Base-by-base conservation (phyloP, 176 grass and related monocot genomes). In the Musa troglodytarum region DNA sequence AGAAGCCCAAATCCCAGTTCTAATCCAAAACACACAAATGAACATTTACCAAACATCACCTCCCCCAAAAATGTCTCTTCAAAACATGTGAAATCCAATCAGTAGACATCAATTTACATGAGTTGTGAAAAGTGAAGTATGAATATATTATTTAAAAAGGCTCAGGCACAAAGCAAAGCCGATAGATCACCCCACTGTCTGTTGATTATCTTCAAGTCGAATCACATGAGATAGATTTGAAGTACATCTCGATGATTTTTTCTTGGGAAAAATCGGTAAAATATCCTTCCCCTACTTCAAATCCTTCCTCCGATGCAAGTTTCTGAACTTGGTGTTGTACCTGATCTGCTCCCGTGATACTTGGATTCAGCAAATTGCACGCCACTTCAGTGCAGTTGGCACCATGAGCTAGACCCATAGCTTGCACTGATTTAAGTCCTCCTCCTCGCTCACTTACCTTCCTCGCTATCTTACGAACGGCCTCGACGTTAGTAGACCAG, bases 401-500 rank as follows among this genome's bases (percentile, higher is more conserved):
- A 11, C 77, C 88, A 53, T 88, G 89, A 16, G 69, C 62, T 52
- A 93, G 80, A 7, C 87, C 93, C 57, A 91, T 90, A 0, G 88
- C 88, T 79, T 97, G 93, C 80, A 97, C 90, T 21, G 84, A 87
- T 2, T 17, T 15, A 49, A 97, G 83, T 10, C 93, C 90, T 34
- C 90, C 93, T 64, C 90, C 87, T 66, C 83, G 82, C 74, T 92
- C 85, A 69, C 93, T 92, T 24, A 92, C 84, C 26, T 21, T 80
- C 5, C 79, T 79, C 1, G 90, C 93, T 26, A 97, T 84, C 22
- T 76, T 79, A 63, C 56, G 71, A 22, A 80, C 86, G 13, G 79
- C 83, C 20, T 78, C 80, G 11, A 88, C 77, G 65, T 92, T 82
- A 1, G 68, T 68, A 0, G 83, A 72, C 78, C 69, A 29, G 58